These are phyloP conservation scores for Lanmaoa pseudosensibilis DNA, from an alignment of 768 basidiomycete species.

Conservation along the genomic window DNA sequence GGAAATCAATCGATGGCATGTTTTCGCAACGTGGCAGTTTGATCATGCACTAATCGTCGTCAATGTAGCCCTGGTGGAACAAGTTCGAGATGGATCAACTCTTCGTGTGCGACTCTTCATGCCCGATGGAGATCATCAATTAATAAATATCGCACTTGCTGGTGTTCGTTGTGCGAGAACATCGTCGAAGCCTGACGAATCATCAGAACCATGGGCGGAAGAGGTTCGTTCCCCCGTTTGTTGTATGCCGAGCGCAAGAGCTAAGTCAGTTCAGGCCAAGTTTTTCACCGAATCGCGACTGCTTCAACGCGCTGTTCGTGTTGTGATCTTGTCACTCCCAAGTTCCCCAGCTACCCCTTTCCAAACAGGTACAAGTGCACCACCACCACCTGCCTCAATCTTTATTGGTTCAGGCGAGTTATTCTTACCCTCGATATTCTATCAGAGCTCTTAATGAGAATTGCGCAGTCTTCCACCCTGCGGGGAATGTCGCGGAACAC, in stretches of 20 bases:
- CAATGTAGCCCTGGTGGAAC: constrained; percentile 80
- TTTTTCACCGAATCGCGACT: constrained; percentile 91
- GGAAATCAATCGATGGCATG: constrained; percentile 82
- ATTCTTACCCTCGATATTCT: neutral
- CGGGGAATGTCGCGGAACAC: constrained; percentile 91
- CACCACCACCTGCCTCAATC: constrained; percentile 71
- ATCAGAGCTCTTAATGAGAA: neutral
- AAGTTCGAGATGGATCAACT: constrained; percentile 90
- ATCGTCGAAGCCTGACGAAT: constrained; percentile 70
- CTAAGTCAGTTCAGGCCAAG: constrained; percentile 61
- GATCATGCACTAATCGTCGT: constrained; percentile 8
- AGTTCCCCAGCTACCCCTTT: constrained; percentile 79
- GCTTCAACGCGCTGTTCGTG: constrained; percentile 75
- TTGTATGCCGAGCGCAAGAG: neutral
- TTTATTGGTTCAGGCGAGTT: constrained; percentile 83
- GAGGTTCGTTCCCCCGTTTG: constrained; percentile 55
- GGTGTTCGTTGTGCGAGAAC: constrained; percentile 76
- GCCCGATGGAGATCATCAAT: constrained; percentile 87
- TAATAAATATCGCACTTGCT: constrained; percentile 81
- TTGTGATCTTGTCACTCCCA: constrained; percentile 78
- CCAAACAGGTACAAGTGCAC: constrained; percentile 53
- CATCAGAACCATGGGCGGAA: constrained; percentile 83
- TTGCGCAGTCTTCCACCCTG: constrained; percentile 75
- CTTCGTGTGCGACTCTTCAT: constrained; percentile 85
- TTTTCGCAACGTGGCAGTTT: neutral